phyloP scores from a whole-genome alignment of 352 stramenopile species.

The Globisporangium parvum region DNA sequence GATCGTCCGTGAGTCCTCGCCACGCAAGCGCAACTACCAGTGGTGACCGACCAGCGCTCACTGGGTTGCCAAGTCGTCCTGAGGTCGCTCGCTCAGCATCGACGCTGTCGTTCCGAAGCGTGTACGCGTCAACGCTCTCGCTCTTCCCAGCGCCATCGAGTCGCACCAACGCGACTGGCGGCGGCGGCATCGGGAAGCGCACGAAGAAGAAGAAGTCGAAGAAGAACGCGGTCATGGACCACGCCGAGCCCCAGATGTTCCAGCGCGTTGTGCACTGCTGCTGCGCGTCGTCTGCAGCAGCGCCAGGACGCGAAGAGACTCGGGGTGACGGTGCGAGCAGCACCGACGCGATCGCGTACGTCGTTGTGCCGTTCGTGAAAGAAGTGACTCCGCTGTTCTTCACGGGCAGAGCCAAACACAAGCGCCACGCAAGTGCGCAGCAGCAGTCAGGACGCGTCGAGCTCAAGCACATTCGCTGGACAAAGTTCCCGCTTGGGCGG shows the following conservation, averaged over 20 bases:
- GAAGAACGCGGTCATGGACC: constrained; percentile 40
- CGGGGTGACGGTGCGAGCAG: neutral
- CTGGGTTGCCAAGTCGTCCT: neutral
- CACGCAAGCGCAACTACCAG: neutral
- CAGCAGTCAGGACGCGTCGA: constrained; percentile 4
- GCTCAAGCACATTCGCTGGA: constrained; percentile 12
- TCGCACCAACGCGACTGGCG: neutral
- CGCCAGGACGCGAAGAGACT: neutral
- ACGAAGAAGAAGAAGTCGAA: constrained; percentile 16
- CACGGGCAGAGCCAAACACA: neutral
- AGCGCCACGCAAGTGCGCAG: neutral
- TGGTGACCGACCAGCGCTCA: neutral
- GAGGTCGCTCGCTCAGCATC: neutral
- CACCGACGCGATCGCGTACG: constrained; percentile 7
- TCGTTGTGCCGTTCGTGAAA: constrained; percentile 11
- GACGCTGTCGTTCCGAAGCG: constrained; percentile 6
- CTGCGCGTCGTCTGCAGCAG: neutral
- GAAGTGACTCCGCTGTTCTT: constrained; percentile 9
- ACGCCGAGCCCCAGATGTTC: constrained; percentile 27
- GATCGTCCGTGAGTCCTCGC: neutral
- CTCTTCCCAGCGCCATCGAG: constrained; percentile 2
- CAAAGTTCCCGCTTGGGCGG: constrained; percentile 7
- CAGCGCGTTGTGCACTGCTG: constrained; percentile 24
- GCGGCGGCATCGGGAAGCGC: neutral
- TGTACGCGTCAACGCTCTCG: constrained; percentile 13